Percentiles rank a stretch among this genome's conserved stretches.
phyloP scores from a whole-genome alignment of 805 yeast genomes.

The Metschnikowia hibisci region DNA sequence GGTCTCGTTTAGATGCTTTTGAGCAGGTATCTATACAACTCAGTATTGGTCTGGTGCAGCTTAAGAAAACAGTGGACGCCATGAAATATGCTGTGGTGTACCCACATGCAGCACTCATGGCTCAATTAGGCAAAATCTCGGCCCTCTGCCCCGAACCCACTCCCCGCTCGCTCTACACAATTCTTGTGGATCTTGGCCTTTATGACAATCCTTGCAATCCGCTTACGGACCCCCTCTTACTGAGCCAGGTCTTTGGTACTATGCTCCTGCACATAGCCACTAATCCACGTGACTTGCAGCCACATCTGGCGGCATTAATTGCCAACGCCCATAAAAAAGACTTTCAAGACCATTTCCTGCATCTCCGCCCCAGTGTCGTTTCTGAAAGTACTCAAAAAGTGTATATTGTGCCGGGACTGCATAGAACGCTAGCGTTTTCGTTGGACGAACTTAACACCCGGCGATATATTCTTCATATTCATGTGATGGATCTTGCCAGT shows the following conservation, averaged over 20 bases:
- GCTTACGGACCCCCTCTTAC: conserved; percentile 26
- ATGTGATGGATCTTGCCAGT: conserved; percentile 41
- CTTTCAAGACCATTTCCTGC: conserved; percentile 27
- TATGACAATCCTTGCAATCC: conserved; percentile 22
- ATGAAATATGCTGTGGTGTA: conserved; percentile 29
- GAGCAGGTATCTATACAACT: conserved; percentile 28
- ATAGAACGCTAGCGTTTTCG: conserved; percentile 28
- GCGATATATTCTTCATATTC: conserved; percentile 34
- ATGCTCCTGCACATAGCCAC: conserved; percentile 18
- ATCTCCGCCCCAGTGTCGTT: conserved; percentile 22
- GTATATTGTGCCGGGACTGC: conserved; percentile 28
- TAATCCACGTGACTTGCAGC: conserved; percentile 18
- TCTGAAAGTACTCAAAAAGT: conserved; percentile 29
- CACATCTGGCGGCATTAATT: conserved; percentile 3
- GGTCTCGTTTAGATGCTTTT: neutral
- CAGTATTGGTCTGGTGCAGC: conserved; percentile 28
- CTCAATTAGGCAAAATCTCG: conserved; percentile 10
- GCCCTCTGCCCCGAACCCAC: conserved; percentile 3
- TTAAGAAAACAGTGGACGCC: conserved; percentile 23
- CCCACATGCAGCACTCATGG: conserved; percentile 26
- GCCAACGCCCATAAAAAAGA: conserved; percentile 2
- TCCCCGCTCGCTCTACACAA: conserved; percentile 9
- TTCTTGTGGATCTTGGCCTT: conserved; percentile 21
- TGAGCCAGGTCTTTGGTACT: conserved; percentile 26
- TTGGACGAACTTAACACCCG: conserved; percentile 34